Evolutionary conservation across 2,329 filamentous ascomycete species (phyloP).

Genomic region (Colletotrichum sp.): DNA sequence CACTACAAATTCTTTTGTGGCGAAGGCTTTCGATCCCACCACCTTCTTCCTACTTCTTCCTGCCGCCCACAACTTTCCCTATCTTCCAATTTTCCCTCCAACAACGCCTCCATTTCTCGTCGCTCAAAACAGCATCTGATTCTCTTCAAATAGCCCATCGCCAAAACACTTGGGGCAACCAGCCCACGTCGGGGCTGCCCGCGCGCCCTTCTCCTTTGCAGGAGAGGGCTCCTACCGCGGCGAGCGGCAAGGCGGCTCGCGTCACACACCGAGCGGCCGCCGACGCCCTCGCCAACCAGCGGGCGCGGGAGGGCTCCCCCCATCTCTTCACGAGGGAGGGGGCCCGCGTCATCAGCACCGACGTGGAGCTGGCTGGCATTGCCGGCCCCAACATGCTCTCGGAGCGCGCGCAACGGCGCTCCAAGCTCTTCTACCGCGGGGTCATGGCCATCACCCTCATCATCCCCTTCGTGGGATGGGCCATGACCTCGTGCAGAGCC

Average conservation of each 20-base stretch:
- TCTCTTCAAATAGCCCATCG: not conserved
- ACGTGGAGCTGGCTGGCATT: slow-evolving; percentile 16
- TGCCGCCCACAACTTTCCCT: not conserved
- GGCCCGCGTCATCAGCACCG: slow-evolving; percentile 1
- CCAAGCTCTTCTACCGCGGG: not conserved
- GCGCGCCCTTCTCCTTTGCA: not conserved
- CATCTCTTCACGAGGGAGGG: not conserved
- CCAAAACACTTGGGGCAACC: not conserved
- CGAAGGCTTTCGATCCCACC: not conserved
- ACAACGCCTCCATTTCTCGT: not conserved
- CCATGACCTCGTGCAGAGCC: not conserved
- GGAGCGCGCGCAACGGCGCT: not conserved
- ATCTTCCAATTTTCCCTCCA: not conserved
- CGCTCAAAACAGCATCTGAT: not conserved
- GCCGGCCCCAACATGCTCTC: not conserved
- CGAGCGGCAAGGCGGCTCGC: not conserved
- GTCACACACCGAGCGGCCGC: not conserved
- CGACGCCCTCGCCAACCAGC: slow-evolving; percentile 2
- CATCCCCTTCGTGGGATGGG: not conserved
- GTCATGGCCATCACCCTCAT: not conserved
- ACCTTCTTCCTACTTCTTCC: not conserved
- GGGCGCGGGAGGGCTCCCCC: not conserved
- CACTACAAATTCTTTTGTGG: not conserved
- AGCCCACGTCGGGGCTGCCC: not conserved
- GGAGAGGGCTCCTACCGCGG: not conserved